Base-by-base conservation (phyloP, 148 eudicot genomes). In the Cornus controversa region DNA sequence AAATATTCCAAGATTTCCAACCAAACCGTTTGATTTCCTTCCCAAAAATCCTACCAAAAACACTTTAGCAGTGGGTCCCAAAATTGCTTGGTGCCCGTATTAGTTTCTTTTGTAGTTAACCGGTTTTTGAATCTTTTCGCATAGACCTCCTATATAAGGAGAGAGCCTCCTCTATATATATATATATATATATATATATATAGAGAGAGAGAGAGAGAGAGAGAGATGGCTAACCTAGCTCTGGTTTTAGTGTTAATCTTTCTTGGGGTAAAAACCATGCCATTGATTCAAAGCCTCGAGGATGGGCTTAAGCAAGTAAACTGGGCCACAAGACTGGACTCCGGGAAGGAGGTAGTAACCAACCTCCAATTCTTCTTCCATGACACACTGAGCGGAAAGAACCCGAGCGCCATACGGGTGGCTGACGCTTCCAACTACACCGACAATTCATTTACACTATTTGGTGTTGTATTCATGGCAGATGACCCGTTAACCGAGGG, bases 341-440 rank as follows among this genome's bases (percentile, higher is more conserved):
- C 70, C 3, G 82, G 77, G 9, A 74, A 28, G 0, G 73, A 82
- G 57, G 60, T 50, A 10, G 79, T 83, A 10, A 88, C 89, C 53
- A 78, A 80, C 27, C 88, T 91, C 25, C 85, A 84, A 63, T 89
- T 91, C 87, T 89, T 86, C 79, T 88, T 89, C 70, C 95, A 91
- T 71, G 95, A 88, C 84, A 73, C 70, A 22, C 65, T 76, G 1
- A 79, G 86, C 9, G 90, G 87, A 23, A 81, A 73, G 8, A 79
- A 68, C 66, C 81, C 86, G 5, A 74, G 75, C 8, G 88, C 86
- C 0, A 71, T 85, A 66, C 65, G 11, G 16, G 88, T 87, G 13
- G 90, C 90, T 47, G 75, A 79, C 14, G 84, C 90, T 3, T 10
- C 79, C 24, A 75, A 47, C 7, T 40, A 40, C 67, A 76, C 82